These are phyloP conservation scores for Gymnopus androsaceus DNA, from an alignment of 1,284 basidiomycete species.

Conservation along the genomic window DNA sequence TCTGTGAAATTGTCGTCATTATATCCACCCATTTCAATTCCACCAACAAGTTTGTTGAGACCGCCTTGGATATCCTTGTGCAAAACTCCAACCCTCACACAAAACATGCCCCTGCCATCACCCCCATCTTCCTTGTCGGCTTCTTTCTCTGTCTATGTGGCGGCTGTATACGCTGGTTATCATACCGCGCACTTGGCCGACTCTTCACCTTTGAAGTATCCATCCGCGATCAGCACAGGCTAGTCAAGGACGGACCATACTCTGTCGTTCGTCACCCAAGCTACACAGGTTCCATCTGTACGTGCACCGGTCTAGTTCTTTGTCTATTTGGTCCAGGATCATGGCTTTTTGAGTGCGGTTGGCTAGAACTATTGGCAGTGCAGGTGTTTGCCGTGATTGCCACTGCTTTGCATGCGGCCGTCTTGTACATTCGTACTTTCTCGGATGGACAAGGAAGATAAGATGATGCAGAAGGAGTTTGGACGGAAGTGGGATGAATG, in stretches of 20 bases:
- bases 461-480: conserved; percentile 35
- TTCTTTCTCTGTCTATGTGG: too few species aligned
- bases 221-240: conserved; percentile 26
- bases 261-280: too few species aligned
- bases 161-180: too few species aligned
- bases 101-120: not conserved
- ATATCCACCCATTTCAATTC: too few species aligned
- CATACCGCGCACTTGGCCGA: too few species aligned
- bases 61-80: too few species aligned
- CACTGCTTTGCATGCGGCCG: conserved; percentile 27
- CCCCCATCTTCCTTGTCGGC: too few species aligned
- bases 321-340: conserved; percentile 28
- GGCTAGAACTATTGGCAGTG: conserved; percentile 31
- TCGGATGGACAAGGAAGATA: conserved; percentile 41
- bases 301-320: not conserved
- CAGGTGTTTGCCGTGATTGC: conserved; percentile 26
- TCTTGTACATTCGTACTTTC: conserved; percentile 33
- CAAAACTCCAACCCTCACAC: not conserved
- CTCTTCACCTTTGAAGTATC: conserved; percentile 31
- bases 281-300: conserved; percentile 30
- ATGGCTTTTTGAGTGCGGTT: conserved; percentile 41
- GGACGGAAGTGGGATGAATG: conserved; percentile 39
- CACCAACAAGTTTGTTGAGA: too few species aligned
- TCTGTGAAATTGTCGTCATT: too few species aligned
- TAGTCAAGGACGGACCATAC: conserved; percentile 30